phyloP scores from a whole-genome alignment of 208 protist species.

The Crithidia thermophila region DNA sequence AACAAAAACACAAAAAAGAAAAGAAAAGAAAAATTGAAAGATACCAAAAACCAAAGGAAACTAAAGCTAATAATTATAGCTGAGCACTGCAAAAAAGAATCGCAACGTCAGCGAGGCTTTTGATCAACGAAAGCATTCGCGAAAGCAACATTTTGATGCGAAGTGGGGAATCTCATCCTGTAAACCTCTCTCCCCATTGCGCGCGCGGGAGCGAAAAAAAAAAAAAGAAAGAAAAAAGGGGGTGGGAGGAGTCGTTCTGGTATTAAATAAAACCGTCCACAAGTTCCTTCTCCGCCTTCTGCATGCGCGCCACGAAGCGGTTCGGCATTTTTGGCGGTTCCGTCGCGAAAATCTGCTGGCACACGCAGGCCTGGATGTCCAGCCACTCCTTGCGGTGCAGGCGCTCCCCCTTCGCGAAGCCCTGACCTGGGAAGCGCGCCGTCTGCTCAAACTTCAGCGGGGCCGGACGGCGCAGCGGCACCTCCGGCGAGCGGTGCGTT shows the following conservation, averaged over 20 bases:
- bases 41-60: no score
- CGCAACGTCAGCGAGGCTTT: no score
- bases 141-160: no score
- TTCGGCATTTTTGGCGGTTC: conserved; percentile 27
- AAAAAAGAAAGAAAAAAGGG: background rate
- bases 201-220: conserved; percentile 4
- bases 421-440: conserved; percentile 49
- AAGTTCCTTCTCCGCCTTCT: conserved; percentile 35
- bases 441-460: conserved; percentile 36
- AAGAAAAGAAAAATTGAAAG: no score
- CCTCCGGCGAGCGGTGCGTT: conserved; percentile 8
- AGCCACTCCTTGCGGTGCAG: conserved; percentile 33
- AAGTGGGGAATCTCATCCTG: no score
- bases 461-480: conserved; percentile 27
- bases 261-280: conserved; percentile 43
- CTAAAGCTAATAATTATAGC: no score
- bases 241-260: background rate
- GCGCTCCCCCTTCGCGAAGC: conserved; percentile 41
- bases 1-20: no score
- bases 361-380: conserved; percentile 30
- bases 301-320: conserved; percentile 29
- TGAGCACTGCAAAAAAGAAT: no score
- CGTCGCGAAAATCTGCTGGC: conserved; percentile 14
- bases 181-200: no score
- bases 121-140: no score